Evolutionary conservation across 768 basidiomycete genomes (phyloP).

Genomic region (Podaxis sp.): DNA sequence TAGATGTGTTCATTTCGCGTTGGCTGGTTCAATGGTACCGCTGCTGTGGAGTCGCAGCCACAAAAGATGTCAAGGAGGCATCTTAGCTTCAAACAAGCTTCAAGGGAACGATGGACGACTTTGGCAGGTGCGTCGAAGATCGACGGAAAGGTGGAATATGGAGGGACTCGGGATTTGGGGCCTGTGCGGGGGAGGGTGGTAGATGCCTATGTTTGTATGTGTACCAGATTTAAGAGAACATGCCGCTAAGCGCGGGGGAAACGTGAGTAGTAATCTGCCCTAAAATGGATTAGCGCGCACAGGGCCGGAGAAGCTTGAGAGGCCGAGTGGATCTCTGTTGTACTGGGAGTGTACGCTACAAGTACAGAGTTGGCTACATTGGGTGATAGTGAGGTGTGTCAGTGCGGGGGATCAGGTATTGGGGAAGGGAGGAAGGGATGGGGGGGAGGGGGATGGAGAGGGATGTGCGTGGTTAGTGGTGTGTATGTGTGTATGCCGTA

Average conservation of each 20-base stretch:
- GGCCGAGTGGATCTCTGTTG: background rate
- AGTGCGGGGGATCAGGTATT: background rate
- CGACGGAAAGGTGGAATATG: background rate
- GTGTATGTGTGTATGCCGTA: background rate
- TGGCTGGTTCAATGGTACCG: background rate
- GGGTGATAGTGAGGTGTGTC: background rate
- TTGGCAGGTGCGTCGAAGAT: background rate
- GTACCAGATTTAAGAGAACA: background rate
- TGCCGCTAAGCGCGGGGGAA: constrained; percentile 18
- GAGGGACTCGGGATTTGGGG: background rate
- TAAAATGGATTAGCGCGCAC: constrained; percentile 9
- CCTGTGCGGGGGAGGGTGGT: too few species aligned
- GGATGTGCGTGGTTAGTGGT: background rate
- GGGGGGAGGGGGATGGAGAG: background rate
- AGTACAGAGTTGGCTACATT: background rate
- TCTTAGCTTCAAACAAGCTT: constrained; percentile 7
- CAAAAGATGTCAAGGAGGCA: background rate
- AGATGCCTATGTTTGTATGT: background rate
- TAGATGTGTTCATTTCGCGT: background rate
- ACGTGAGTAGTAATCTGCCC: constrained; percentile 16
- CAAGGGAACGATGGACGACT: background rate
- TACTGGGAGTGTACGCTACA: background rate
- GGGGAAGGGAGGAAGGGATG: background rate
- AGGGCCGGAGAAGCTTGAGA: constrained; percentile 14
- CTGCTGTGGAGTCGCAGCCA: background rate